Percentiles rank a stretch among this genome's conserved stretches.
Conservation (phyloP, 257 asterid species). For the Cinchona pubescens region DNA sequence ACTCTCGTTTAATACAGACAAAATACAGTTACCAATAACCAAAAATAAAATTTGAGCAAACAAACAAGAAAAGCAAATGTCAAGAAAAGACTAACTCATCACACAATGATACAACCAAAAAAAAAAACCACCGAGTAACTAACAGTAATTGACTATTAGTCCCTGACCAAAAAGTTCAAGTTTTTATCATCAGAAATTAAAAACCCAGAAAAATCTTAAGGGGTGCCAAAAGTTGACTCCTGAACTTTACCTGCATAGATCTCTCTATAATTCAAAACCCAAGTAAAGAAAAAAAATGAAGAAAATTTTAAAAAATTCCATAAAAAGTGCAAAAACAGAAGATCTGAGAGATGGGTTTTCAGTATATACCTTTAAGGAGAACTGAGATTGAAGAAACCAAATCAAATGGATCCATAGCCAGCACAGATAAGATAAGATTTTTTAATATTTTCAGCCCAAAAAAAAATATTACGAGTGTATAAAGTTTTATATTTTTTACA, state of each 20-base stretch:
- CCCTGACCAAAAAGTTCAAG: neutral
- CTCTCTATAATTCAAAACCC: conserved; percentile 41
- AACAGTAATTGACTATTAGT: neutral
- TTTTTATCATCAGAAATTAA: neutral
- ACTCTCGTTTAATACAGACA: neutral
- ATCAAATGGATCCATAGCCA: conserved; percentile 51
- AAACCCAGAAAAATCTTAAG: neutral
- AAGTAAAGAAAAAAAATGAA: conserved; percentile 6
- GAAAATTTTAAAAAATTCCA: neutral
- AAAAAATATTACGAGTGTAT: conserved; percentile 2
- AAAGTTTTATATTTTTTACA: neutral
- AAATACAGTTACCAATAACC: neutral
- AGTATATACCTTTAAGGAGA: conserved; percentile 59
- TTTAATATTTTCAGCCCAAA: conserved; percentile 28
- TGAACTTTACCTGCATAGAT: conserved; percentile 37
- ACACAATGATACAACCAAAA: neutral
- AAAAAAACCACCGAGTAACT: neutral
- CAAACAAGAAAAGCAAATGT: neutral
- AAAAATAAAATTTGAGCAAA: neutral
- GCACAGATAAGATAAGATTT: conserved; percentile 24
- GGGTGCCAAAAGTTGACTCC: conserved; percentile 11
- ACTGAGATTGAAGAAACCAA: conserved; percentile 41
- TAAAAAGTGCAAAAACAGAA: conserved; percentile 17
- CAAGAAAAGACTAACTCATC: neutral
- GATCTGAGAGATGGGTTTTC: conserved; percentile 26